A percentile compares a stretch with the other conserved stretches of the same genome.
These are phyloP conservation scores for Talaromyces liani DNA, from an alignment of 495 filamentous ascomycete genomes.

Conservation along the genomic window DNA sequence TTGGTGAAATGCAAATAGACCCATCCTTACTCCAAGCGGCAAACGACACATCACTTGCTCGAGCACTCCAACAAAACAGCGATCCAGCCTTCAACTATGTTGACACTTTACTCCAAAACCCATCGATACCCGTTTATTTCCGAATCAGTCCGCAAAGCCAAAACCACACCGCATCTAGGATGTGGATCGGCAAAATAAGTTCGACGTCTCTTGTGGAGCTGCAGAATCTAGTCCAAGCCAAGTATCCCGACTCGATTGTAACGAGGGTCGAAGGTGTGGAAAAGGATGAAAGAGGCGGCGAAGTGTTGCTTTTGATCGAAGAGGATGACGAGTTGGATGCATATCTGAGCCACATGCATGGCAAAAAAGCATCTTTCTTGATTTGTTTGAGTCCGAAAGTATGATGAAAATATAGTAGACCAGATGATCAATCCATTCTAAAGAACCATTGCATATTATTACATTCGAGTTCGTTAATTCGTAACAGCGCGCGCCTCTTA, in stretches of 20 bases:
- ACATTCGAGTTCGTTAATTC: constrained; percentile 5
- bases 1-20: constrained; percentile 59
- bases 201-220: constrained; percentile 50
- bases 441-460: constrained; percentile 2
- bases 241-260: constrained; percentile 48
- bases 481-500: constrained; percentile 5
- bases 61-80: constrained; percentile 31
- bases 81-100: constrained; percentile 29
- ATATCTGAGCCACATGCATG: constrained; percentile 57
- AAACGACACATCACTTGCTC: constrained; percentile 35
- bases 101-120: constrained; percentile 25
- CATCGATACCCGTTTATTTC: constrained; percentile 54
- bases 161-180: constrained; percentile 33
- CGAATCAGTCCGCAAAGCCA: constrained; percentile 50
- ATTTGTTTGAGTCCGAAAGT: constrained; percentile 32
- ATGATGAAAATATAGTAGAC: constrained; percentile 5
- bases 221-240: constrained; percentile 43
- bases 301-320: constrained; percentile 52
- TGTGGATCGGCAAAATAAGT: constrained; percentile 58
- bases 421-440: not conserved
- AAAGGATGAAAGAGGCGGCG: constrained; percentile 48
- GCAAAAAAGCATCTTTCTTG: constrained; percentile 59
- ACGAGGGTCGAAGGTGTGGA: constrained; percentile 58
- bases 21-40: constrained; percentile 50
- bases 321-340: constrained; percentile 63